phyloP scores from a whole-genome alignment of 805 yeast genomes.

The Candida adriatica region DNA sequence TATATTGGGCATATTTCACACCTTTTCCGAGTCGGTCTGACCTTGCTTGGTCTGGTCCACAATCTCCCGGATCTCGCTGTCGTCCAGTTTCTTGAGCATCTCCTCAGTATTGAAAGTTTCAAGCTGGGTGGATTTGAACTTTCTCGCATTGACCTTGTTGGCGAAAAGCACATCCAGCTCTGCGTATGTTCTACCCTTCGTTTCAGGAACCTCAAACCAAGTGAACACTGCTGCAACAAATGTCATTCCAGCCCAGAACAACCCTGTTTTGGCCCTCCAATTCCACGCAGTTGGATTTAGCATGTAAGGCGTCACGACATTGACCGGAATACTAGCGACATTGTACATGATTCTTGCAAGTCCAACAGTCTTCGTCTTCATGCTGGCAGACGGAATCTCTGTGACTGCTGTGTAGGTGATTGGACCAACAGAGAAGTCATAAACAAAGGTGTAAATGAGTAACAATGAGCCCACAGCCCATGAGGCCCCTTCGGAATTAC shows the following conservation, averaged over 20 bases:
- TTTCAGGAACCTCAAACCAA: constrained; percentile 51
- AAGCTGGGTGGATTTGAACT: constrained; percentile 23
- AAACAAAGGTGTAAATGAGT: constrained; percentile 26
- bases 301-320: constrained; percentile 39
- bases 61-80: constrained; percentile 13
- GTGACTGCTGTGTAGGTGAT: constrained; percentile 32
- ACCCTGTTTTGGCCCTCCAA: constrained; percentile 38
- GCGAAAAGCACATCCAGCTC: constrained; percentile 48
- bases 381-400: constrained; percentile 33
- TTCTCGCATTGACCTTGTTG: constrained; percentile 24
- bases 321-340: constrained; percentile 27
- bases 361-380: constrained; percentile 36
- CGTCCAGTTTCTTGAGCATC: constrained; percentile 15
- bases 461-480: constrained; percentile 27
- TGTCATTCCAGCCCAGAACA: constrained; percentile 36
- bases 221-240: constrained; percentile 30
- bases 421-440: constrained; percentile 35
- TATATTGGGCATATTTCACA: too few species aligned
- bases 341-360: constrained; percentile 27
- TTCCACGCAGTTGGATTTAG: constrained; percentile 38
- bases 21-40: too few species aligned
- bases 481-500: constrained; percentile 7
- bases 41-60: too few species aligned
- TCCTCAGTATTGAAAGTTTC: constrained; percentile 17
- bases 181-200: constrained; percentile 46